Evolutionary conservation across 257 asterid species (phyloP), one percentile per base, ranked within the genome.

Genomic region (Ballota nigra): DNA sequence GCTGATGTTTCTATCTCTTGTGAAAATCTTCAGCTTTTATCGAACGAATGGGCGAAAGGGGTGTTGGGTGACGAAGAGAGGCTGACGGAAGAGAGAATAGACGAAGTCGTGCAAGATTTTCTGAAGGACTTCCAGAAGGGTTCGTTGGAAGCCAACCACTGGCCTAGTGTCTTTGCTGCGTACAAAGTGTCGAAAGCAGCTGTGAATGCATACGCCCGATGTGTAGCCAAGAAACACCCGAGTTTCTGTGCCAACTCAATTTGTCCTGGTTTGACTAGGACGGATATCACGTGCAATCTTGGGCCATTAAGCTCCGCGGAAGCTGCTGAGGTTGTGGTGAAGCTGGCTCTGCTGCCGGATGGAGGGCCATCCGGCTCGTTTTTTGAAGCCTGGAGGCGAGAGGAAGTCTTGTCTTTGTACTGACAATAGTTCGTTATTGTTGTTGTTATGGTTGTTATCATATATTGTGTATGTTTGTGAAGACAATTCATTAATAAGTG

Each of bases 181-280:
- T 88, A 88, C 18, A 74, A 73, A 28, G 58, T 86, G 34, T 76
- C 90, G 11, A 88, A 88, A 79, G 83, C 85, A 59, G 84, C 87
- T 8, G 7, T 86, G 76, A 86, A 77, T 72, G 87, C 86, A 0
- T 84, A 84, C 60, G 77, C 94, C 1, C 70, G 78, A 59, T 24
- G 75, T 18, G 11, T 75, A 15, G 84, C 91, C 40, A 79, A 77
- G 68, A 76, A 82, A 20, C 47, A 82, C 63, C 70, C 83, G 0
- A 38, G 24, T 15, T 12, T 80, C 2, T 20, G 52, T 58, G 62
- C 85, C 77, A 87, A 85, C 62, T 59, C 63, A 6, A 73, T 82
- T 23, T 82, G 91, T 57, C 87, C 94, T 24, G 94, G 94, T 19
- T 85, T 71, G 55, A 70, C 71, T 15, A 81, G 65, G 72, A 86